phyloP scores from a whole-genome alignment of 495 filamentous ascomycete genomes.

The Venustampulla echinocandica region DNA sequence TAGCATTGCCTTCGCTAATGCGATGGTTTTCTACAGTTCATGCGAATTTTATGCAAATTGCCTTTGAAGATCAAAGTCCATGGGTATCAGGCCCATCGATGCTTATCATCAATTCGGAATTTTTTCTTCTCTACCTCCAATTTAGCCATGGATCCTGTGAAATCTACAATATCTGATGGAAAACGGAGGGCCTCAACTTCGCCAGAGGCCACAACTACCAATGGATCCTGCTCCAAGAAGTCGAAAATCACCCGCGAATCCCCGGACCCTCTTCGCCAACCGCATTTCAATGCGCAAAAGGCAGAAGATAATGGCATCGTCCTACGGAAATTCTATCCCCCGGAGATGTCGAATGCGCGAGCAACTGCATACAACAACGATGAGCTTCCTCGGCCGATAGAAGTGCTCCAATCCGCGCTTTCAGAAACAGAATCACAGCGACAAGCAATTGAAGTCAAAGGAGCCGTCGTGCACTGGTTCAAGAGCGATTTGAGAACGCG shows the following conservation, averaged over 20 bases:
- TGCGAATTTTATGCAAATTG: too few relatives aligned
- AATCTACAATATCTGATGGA: too few relatives aligned
- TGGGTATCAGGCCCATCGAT: too few relatives aligned
- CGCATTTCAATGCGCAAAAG: constrained; percentile 34
- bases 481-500: constrained; percentile 67
- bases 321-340: constrained; percentile 72
- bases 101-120: too few relatives aligned
- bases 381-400: constrained; percentile 60
- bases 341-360: constrained; percentile 72
- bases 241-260: constrained; percentile 7
- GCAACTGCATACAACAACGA: constrained; percentile 61
- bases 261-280: constrained; percentile 27
- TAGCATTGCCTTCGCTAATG: too few relatives aligned
- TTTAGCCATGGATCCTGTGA: too few relatives aligned
- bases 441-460: constrained; percentile 36
- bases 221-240: constrained; percentile 4
- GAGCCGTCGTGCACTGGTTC: constrained; percentile 85
- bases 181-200: constrained; percentile 14
- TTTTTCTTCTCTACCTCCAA: too few relatives aligned
- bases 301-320: constrained; percentile 63
- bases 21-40: too few relatives aligned
- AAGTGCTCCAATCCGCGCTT: constrained; percentile 46
- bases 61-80: too few relatives aligned
- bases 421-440: constrained; percentile 41
- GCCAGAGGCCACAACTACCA: background rate